Conservation (phyloP, 148 eudicot genomes). For the Simmondsia chinensis region DNA sequence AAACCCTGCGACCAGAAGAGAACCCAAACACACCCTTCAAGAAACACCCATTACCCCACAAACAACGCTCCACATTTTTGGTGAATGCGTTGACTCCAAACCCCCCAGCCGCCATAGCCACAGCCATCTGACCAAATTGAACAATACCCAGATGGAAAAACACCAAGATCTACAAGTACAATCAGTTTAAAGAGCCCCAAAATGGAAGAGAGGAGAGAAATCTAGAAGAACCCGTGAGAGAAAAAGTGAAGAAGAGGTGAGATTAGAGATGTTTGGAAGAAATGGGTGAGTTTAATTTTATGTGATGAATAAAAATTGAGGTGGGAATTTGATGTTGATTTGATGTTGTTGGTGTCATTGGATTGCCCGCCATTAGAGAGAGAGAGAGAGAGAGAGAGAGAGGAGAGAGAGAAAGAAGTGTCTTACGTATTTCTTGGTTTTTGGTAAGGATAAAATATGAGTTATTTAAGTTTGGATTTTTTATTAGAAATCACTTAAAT, state of each 20-base stretch:
- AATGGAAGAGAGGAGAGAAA: neutral
- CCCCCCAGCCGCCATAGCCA: constrained; percentile 67
- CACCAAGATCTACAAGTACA: constrained; percentile 16
- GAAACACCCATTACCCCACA: constrained; percentile 16
- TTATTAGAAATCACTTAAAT: too few relatives aligned
- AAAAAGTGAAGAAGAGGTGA: neutral
- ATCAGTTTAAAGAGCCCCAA: neutral
- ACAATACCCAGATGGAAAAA: neutral
- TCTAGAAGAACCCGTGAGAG: constrained; percentile 10
- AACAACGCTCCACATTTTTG: constrained; percentile 23
- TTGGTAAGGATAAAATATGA: too few relatives aligned
- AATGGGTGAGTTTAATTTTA: constrained; percentile 6
- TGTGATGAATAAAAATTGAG: constrained; percentile 11
- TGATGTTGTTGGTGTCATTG: constrained; percentile 10
- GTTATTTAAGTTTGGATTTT: too few relatives aligned
- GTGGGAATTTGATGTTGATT: constrained; percentile 10
- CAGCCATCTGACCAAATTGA: constrained; percentile 29
- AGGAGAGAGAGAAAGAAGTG: constrained; percentile 3
- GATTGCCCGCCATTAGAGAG: constrained; percentile 28
- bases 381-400: constrained; percentile 11
- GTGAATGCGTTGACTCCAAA: constrained; percentile 30
- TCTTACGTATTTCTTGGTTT: neutral
- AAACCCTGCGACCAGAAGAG: constrained; percentile 26
- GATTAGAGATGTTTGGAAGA: constrained; percentile 5
- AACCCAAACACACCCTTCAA: constrained; percentile 24